Conservation (phyloP, 257 asterid species). For the Scutellaria barbata region DNA sequence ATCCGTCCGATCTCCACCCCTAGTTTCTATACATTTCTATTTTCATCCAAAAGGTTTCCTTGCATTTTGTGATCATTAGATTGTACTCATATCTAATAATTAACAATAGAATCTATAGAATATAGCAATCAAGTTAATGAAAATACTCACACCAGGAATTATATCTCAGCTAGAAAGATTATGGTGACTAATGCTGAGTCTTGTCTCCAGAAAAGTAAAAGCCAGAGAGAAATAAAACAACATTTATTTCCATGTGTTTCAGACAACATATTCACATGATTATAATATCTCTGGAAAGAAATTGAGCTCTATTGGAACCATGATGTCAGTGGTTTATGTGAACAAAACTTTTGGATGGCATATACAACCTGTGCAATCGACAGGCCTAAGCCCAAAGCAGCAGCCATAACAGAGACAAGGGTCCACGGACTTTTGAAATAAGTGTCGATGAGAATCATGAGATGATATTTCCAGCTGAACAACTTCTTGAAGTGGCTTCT, state of each 20-base stretch:
- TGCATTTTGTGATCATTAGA: too few species aligned
- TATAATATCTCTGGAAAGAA: too few species aligned
- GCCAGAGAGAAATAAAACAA: too few species aligned
- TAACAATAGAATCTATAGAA: neutral
- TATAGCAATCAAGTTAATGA: too few species aligned
- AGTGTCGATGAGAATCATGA: slow-evolving; percentile 27
- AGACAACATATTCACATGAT: too few species aligned
- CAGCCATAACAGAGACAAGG: slow-evolving; percentile 47
- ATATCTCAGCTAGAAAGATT: too few species aligned
- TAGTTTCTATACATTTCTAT: neutral
- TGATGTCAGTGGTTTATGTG: neutral
- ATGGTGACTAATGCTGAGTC: too few species aligned
- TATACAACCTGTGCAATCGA: slow-evolving; percentile 45
- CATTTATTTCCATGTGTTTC: too few species aligned
- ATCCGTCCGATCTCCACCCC: too few species aligned
- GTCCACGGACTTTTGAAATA: slow-evolving; percentile 55
- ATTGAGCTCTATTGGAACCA: too few species aligned
- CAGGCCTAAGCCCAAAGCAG: slow-evolving; percentile 45
- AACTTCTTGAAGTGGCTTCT: slow-evolving; percentile 32
- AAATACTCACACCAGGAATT: too few species aligned
- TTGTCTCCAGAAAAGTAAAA: too few species aligned
- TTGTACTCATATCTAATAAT: neutral
- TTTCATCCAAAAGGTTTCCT: neutral
- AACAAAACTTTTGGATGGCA: slow-evolving; percentile 22
- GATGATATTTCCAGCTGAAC: slow-evolving; percentile 39